These are phyloP conservation scores for Colletotrichum lini DNA, from an alignment of 2,329 filamentous ascomycete genomes.

Conservation along the genomic window DNA sequence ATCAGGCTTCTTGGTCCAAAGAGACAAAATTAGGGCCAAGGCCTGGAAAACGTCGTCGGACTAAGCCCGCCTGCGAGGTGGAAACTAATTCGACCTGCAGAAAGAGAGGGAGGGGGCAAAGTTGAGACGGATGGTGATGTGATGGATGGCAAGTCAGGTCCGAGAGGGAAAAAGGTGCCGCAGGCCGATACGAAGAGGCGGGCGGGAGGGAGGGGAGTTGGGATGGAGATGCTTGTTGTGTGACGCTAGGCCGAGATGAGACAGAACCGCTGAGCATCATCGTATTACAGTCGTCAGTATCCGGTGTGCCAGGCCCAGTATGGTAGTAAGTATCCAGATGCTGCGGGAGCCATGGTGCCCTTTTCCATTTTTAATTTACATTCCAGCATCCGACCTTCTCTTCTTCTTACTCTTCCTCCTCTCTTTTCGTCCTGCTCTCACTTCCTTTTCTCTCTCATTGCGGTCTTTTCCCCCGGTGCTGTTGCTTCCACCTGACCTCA, in stretches of 20 bases:
- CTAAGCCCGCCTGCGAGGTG: constrained; percentile 27
- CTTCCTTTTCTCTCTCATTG: constrained; percentile 9
- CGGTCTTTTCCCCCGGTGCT: constrained; percentile 2
- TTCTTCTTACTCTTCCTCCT: constrained; percentile 5
- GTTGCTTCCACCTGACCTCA: constrained; percentile 12
- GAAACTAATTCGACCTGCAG: constrained; percentile 26
- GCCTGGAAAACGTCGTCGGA: constrained; percentile 16
- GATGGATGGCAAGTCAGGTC: constrained; percentile 5
- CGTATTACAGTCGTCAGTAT: too few species aligned
- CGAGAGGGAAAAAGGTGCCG: constrained; percentile 22
- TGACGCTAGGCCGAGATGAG: constrained; percentile 42
- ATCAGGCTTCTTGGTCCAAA: background rate
- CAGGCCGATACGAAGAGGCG: background rate
- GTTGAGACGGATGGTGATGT: constrained; percentile 34
- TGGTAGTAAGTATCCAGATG: constrained; percentile 29
- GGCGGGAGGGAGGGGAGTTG: background rate
- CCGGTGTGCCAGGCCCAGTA: too few species aligned
- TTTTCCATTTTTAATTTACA: constrained; percentile 43
- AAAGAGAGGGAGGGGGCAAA: constrained; percentile 6
- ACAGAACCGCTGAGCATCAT: constrained; percentile 35
- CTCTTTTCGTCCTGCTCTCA: background rate
- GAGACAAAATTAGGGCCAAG: constrained; percentile 14
- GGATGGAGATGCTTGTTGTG: constrained; percentile 37
- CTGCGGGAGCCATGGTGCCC: constrained; percentile 27
- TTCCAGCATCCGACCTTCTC: constrained; percentile 29